These are phyloP conservation scores for Penicillium samsonianum DNA, from an alignment of 495 filamentous ascomycete genomes.

Conservation along the genomic window DNA sequence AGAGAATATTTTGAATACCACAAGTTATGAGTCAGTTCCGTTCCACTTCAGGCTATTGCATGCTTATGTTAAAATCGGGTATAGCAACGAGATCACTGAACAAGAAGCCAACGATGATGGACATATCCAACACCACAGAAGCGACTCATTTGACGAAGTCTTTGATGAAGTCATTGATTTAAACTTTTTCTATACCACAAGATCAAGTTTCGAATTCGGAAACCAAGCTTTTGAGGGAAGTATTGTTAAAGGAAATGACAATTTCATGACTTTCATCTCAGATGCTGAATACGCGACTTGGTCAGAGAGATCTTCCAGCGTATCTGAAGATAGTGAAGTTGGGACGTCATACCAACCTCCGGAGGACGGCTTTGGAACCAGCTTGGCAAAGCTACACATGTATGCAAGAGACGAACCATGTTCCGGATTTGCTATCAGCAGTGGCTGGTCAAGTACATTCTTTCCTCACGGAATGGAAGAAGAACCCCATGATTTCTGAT, in stretches of 20 bases:
- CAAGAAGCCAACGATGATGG: background rate
- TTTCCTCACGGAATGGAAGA: constrained; percentile 7
- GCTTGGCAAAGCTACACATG: background rate
- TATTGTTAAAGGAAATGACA: background rate
- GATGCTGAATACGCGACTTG: background rate
- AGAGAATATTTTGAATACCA: too few species aligned
- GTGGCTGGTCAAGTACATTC: constrained; percentile 24
- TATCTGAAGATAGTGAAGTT: background rate
- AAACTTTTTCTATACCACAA: constrained; percentile 1
- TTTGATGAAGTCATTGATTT: constrained; percentile 9
- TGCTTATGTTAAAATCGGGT: background rate
- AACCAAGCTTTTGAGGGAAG: background rate
- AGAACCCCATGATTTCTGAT: background rate
- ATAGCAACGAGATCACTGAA: background rate
- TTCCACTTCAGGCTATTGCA: background rate
- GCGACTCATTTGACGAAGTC: background rate
- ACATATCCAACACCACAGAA: background rate
- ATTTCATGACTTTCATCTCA: background rate
- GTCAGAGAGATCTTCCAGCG: background rate
- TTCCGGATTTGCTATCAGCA: constrained; percentile 17
- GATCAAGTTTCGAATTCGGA: background rate
- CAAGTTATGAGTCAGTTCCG: background rate
- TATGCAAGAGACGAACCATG: background rate
- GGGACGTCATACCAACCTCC: background rate
- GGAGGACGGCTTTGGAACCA: background rate